Base-by-base conservation (phyloP, 73 alveolate species). In the Paramecium tetraurelia region DNA sequence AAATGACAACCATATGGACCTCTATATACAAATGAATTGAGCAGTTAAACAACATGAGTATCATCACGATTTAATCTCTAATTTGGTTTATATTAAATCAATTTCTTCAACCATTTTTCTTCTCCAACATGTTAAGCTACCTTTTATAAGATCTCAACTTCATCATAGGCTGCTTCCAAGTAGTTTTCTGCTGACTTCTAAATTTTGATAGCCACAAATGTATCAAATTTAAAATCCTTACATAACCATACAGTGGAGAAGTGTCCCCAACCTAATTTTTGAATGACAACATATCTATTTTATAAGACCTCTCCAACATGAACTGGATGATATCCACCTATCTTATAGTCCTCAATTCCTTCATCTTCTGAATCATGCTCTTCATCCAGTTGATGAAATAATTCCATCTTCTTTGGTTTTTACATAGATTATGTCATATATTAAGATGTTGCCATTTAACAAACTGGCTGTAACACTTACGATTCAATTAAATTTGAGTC, bases 201-300 rank as follows among this genome's bases (percentile, higher is more conserved):
- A 20, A 97, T 95, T 88, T 97, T 97, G 12, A 97, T 86, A 7
- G 99, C 99, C 5, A 97, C 99, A 93, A 92, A 97, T 38, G 97
- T 96, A 70, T 95, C 96, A 86, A 88, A 95, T 71, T 97, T 96
- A 87, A 95, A 86, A 93, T 97, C 99, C 31, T 94, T 92, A n/a
- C 98, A 96, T 83, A 97, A 93, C 99, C 99, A 97, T 4, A 96
- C 97, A 0, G 99, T 96, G 7, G 98, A 96, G 93, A 95, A 96
- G 92, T 97, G 97, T 12, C 99, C 99, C 99, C 99, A 97, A 12
- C 99, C 99, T 69, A 97, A 93, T 92, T 97, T 97, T 95, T 96
- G 95, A 36, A 93, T 93, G 24, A 98, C 93, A 46, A 98, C 96
- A 93, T 98, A 98, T 93, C 99, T 90, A 70, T 95, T 95, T 33